Evolutionary conservation across 2,329 filamentous ascomycete species (phyloP).

Genomic region (Venturia nashicola): DNA sequence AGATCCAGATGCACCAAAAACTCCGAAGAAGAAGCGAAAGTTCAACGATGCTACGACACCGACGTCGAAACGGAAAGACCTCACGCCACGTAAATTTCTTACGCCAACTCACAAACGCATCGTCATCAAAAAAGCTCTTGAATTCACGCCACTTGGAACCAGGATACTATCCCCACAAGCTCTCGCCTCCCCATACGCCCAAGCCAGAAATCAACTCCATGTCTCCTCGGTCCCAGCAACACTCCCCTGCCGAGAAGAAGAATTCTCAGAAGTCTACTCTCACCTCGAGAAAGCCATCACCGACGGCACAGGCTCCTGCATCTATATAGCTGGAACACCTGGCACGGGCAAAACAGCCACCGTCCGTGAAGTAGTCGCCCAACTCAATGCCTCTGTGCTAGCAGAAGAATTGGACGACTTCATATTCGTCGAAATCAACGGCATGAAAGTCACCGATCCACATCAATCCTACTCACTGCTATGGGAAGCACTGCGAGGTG

Average conservation of each 20-base stretch:
- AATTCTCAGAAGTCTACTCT: slow-evolving; percentile 85
- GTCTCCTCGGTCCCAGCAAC: slow-evolving; percentile 85
- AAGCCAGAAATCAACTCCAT: slow-evolving; percentile 78
- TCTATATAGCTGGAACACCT: slow-evolving; percentile 98
- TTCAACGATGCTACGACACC: slow-evolving; percentile 30
- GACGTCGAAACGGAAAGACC: slow-evolving; percentile 32
- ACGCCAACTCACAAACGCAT: slow-evolving; percentile 58
- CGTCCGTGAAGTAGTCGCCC: slow-evolving; percentile 83
- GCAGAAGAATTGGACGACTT: slow-evolving; percentile 94
- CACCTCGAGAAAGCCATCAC: slow-evolving; percentile 90
- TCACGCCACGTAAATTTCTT: slow-evolving; percentile 39
- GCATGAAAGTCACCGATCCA: slow-evolving; percentile 98
- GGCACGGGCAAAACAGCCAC: slow-evolving; percentile 97
- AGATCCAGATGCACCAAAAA: slow-evolving; percentile 28
- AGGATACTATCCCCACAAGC: slow-evolving; percentile 68
- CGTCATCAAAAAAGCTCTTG: slow-evolving; percentile 72
- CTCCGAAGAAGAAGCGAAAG: slow-evolving; percentile 37
- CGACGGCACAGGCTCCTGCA: slow-evolving; percentile 87
- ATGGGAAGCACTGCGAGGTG: slow-evolving; percentile 91
- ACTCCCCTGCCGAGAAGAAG: slow-evolving; percentile 80
- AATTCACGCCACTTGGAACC: slow-evolving; percentile 91
- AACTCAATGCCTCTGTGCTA: slow-evolving; percentile 75
- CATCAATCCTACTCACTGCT: slow-evolving; percentile 91
- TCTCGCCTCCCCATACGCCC: slow-evolving; percentile 77
- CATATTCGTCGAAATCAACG: slow-evolving; percentile 98